Evolutionary conservation across 1,284 basidiomycete genomes (phyloP).

Genomic region (Somion occarium): DNA sequence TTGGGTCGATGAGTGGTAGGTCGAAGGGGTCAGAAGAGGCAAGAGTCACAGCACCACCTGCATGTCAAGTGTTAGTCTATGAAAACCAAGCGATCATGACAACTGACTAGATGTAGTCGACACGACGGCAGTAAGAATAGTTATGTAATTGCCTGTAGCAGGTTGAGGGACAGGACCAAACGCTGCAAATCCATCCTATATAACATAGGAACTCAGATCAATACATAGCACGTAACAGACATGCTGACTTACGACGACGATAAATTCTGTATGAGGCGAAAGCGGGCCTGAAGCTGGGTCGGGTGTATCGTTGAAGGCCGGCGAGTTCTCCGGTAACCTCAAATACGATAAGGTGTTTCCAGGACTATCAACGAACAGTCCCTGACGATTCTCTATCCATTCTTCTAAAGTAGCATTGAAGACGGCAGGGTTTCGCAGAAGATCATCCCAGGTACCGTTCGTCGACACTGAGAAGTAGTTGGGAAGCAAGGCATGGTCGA

Average conservation of each 20-base stretch:
- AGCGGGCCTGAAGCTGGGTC: conserved; percentile 15
- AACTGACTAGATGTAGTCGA: conserved; percentile 32
- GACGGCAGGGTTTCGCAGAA: conserved; percentile 16
- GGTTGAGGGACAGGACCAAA: conserved; percentile 12
- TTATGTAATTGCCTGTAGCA: conserved; percentile 25
- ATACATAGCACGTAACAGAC: background rate
- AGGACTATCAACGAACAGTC: conserved; percentile 19
- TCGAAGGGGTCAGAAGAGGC: conserved; percentile 15
- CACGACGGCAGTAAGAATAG: conserved; percentile 21
- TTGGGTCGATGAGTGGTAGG: conserved; percentile 16
- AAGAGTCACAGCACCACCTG: conserved; percentile 21
- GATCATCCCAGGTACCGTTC: conserved; percentile 19
- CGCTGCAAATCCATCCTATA: conserved; percentile 12
- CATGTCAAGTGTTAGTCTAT: background rate
- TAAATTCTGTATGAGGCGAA: conserved; percentile 17
- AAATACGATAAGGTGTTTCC: conserved; percentile 21
- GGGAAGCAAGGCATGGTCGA: conserved; percentile 31
- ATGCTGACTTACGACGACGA: conserved; percentile 11
- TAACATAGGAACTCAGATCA: background rate
- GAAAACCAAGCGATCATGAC: background rate
- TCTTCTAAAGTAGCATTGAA: conserved; percentile 12
- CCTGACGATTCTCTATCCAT: conserved; percentile 20
- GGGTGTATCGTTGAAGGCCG: conserved; percentile 2
- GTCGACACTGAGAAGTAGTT: conserved; percentile 20
- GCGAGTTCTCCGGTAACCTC: conserved; percentile 15